Evolutionary conservation across 2,329 filamentous ascomycete genomes (phyloP), one percentile per base, ranked within the genome.

Genomic region (Aspergillus cejpii): DNA sequence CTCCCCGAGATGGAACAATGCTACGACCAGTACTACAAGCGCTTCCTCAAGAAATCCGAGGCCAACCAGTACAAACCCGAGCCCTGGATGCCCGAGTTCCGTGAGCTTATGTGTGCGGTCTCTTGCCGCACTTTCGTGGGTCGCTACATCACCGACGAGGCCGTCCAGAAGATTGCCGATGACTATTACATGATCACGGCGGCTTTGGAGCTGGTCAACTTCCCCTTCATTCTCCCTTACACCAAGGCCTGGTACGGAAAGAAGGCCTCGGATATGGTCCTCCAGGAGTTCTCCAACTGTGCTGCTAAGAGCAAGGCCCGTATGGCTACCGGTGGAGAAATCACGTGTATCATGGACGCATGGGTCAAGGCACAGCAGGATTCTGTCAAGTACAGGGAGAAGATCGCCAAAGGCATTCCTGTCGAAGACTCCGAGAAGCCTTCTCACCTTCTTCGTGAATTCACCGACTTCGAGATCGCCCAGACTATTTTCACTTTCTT

Each of bases 241-340:
- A 96, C 90, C 64, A 91, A 89, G 75, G 89, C 89, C 4, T 97
- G 89, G 89, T 94, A 94, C 63, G 92, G 91, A 59, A 95, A 96
- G 78, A 94, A 90, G 74, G 88, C 89, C 23, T 83, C 91, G 47
- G 87, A 95, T 61, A 88, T 94, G 83, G 88, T 95, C 26, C 75
- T 97, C 54, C 78, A 77, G 39, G 90, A 95, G 66, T 97, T 97
- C 63, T 73, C 84, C 64, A 90, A 88, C 70, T 96, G 91, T 63
- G 86, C 91, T 37, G 87, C 88, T 51, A 95, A 96, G 77, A 85
- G 86, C 71, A 95, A 92, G 75, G 84, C 88, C 50, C 84, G 87
- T 57, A 94, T 97, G 86, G 82, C 83, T 58, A 84, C 87, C 43
- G 91, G 90, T 60, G 90, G 88, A 53, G 81, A 91, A 47, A 73